Evolutionary conservation across 2,329 filamentous ascomycete genomes (phyloP).

Genomic region (Phyllosticta capitalensis): DNA sequence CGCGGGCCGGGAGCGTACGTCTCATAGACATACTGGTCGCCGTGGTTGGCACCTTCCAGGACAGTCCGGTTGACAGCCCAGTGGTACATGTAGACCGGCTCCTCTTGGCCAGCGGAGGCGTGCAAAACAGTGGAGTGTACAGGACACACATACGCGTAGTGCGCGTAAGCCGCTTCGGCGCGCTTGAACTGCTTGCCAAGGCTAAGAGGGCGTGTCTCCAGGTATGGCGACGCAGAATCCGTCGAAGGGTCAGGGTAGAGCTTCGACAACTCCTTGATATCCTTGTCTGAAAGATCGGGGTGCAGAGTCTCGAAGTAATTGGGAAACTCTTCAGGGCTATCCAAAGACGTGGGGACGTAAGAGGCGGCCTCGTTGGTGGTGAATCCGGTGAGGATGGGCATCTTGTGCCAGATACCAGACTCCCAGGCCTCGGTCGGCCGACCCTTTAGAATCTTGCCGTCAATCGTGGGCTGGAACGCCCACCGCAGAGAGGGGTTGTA

Average conservation of each 20-base stretch:
- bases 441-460: conserved; percentile 49
- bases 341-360: conserved; percentile 48
- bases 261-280: conserved; percentile 45
- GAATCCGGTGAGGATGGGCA: conserved; percentile 60
- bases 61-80: conserved; percentile 43
- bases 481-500: conserved; percentile 40
- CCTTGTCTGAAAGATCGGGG: conserved; percentile 43
- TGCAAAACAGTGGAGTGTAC: conserved; percentile 51
- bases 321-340: conserved; percentile 44
- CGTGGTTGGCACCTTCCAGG: conserved; percentile 24
- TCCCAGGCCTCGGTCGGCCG: conserved; percentile 53
- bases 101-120: conserved; percentile 17
- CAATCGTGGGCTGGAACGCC: conserved; percentile 62
- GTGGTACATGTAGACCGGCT: conserved; percentile 49
- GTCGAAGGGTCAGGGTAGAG: conserved; percentile 54
- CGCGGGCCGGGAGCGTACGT: conserved; percentile 18
- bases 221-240: conserved; percentile 32
- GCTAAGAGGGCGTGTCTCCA: conserved; percentile 25
- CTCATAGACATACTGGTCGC: conserved; percentile 27
- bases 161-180: conserved; percentile 51
- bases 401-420: conserved; percentile 42
- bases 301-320: conserved; percentile 54
- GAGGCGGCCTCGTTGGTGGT: conserved; percentile 59
- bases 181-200: conserved; percentile 49
- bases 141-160: conserved; percentile 57